Evolutionary conservation across 2,329 filamentous ascomycete species (phyloP).

Genomic region (Fusarium odoratissimum): DNA sequence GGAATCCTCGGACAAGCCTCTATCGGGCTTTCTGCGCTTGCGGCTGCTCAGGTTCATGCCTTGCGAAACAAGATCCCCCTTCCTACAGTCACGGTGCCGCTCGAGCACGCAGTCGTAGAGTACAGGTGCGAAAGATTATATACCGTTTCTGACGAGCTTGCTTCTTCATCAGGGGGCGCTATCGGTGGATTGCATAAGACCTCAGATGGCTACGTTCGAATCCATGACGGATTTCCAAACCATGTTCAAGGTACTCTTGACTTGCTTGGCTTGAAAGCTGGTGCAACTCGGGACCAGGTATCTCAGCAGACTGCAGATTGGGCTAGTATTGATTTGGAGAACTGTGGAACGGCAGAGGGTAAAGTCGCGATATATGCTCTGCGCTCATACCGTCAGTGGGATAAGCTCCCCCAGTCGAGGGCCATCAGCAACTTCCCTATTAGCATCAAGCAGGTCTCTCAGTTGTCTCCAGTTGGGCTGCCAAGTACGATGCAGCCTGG

Average conservation of each 20-base stretch:
- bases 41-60: slow-evolving; percentile 60
- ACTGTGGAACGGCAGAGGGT: slow-evolving; percentile 52
- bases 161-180: slow-evolving; percentile 51
- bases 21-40: slow-evolving; percentile 62
- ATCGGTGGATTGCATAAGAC: slow-evolving; percentile 65
- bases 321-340: slow-evolving; percentile 62
- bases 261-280: slow-evolving; percentile 54
- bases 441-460: slow-evolving; percentile 50
- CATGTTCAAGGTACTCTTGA: slow-evolving; percentile 58
- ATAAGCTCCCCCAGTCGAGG: slow-evolving; percentile 58
- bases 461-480: slow-evolving; percentile 7
- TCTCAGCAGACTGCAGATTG: slow-evolving; percentile 52
- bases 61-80: slow-evolving; percentile 44
- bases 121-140: slow-evolving; percentile 66
- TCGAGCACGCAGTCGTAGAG: slow-evolving; percentile 61
- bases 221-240: slow-evolving; percentile 66
- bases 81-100: slow-evolving; percentile 56
- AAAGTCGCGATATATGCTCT: slow-evolving; percentile 61
- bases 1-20: slow-evolving; percentile 63
- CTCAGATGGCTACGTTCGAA: slow-evolving; percentile 62
- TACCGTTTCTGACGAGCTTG: slow-evolving; percentile 52
- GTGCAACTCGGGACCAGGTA: slow-evolving; percentile 54
- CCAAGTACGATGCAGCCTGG: background rate
- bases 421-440: slow-evolving; percentile 61
- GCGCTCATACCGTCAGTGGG: slow-evolving; percentile 63